A percentile compares a stretch with the other conserved stretches of the same genome.
Conservation (phyloP, 2,329 filamentous ascomycete genomes). For the Samsoniella hepiali region DNA sequence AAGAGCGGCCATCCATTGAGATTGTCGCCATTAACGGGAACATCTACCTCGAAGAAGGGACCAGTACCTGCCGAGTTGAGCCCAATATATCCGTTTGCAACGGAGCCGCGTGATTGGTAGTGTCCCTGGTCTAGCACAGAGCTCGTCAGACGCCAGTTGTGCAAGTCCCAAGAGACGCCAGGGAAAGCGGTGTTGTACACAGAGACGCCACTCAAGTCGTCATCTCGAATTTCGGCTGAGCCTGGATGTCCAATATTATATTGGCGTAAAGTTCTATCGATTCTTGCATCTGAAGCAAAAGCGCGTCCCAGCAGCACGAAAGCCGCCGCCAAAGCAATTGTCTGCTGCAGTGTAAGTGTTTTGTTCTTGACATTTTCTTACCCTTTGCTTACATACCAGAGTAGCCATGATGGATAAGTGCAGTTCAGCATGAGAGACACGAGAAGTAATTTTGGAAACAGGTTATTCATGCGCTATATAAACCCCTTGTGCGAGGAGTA, state of each 20-base stretch:
- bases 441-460: not conserved
- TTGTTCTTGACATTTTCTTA: too few relatives aligned
- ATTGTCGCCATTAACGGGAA: constrained; percentile 22
- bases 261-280: not conserved
- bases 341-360: not conserved
- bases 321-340: not conserved
- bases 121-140: constrained; percentile 26
- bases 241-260: not conserved
- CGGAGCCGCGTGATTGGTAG: constrained; percentile 28
- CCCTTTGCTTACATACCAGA: not conserved
- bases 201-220: not conserved
- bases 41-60: constrained; percentile 29
- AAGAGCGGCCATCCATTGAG: constrained; percentile 68
- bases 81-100: constrained; percentile 31
- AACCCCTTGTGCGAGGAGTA: not conserved
- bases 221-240: not conserved
- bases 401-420: not conserved
- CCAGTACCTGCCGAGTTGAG: constrained; percentile 28
- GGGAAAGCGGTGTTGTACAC: constrained; percentile 26
- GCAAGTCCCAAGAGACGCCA: constrained; percentile 28
- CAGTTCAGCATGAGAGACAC: too few relatives aligned
- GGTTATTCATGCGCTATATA: not conserved
- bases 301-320: not conserved
- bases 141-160: constrained; percentile 28
- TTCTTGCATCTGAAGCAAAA: not conserved